A percentile compares a stretch with the other conserved stretches of the same genome.
Evolutionary conservation across 352 stramenopile genomes (phyloP).

Genomic region (Phytophthora citricola): DNA sequence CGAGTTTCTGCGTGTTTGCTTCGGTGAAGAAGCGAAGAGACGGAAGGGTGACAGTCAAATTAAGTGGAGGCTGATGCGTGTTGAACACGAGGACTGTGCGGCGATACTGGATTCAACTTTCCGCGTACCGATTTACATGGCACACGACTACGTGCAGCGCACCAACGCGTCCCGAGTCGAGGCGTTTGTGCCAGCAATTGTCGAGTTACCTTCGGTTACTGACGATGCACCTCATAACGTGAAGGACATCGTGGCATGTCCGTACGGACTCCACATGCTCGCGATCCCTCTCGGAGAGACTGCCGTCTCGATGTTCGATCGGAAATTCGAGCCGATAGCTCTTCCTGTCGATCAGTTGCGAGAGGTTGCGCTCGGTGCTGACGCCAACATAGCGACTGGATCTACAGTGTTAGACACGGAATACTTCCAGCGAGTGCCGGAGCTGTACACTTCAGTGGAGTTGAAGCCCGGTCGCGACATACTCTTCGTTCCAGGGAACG

Average conservation of each 20-base stretch:
- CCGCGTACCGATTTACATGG: slow-evolving; percentile 56
- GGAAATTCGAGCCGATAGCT: slow-evolving; percentile 39
- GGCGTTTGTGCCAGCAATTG: slow-evolving; percentile 45
- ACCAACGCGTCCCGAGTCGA: slow-evolving; percentile 46
- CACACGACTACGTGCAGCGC: slow-evolving; percentile 76
- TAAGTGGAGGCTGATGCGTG: slow-evolving; percentile 21
- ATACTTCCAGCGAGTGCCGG: slow-evolving; percentile 25
- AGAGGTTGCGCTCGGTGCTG: slow-evolving; percentile 36
- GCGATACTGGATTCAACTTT: slow-evolving; percentile 46
- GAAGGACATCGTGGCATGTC: slow-evolving; percentile 49
- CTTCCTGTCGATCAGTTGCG: slow-evolving; percentile 11
- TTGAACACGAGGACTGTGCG: slow-evolving; percentile 41
- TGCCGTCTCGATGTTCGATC: slow-evolving; percentile 33
- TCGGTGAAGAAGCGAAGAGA: slow-evolving; percentile 20
- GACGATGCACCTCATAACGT: slow-evolving; percentile 2
- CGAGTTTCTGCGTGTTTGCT: slow-evolving; percentile 29
- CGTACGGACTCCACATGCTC: slow-evolving; percentile 70
- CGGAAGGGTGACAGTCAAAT: neutral
- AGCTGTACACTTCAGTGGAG: slow-evolving; percentile 16
- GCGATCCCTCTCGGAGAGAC: slow-evolving; percentile 27
- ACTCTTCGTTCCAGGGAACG: slow-evolving; percentile 65
- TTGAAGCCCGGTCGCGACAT: slow-evolving; percentile 36
- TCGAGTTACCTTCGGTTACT: slow-evolving; percentile 19
- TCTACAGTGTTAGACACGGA: slow-evolving; percentile 29
- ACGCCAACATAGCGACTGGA: slow-evolving; percentile 21